A percentile compares a stretch with the other conserved stretches of the same genome.
These are phyloP conservation scores for Elsinoe necatrix DNA, from an alignment of 2,329 filamentous ascomycete species.

Conservation along the genomic window DNA sequence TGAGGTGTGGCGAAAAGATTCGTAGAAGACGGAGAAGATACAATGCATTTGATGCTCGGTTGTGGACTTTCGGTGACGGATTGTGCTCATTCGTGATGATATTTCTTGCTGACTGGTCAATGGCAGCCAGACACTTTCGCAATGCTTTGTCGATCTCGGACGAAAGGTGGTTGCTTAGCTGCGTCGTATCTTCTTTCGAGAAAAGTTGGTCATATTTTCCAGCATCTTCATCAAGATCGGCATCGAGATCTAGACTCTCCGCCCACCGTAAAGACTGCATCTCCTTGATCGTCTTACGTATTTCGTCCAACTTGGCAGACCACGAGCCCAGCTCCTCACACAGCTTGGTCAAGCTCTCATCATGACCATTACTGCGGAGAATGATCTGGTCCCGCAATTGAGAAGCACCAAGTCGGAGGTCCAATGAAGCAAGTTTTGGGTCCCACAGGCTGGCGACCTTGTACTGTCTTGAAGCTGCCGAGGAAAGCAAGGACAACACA, in stretches of 20 bases:
- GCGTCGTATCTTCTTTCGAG: constrained; percentile 61
- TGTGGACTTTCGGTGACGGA: background rate
- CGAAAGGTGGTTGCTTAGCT: constrained; percentile 42
- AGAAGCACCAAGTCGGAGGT: constrained; percentile 27
- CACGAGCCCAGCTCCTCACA: constrained; percentile 61
- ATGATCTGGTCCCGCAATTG: constrained; percentile 62
- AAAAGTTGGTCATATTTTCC: constrained; percentile 57
- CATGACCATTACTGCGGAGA: constrained; percentile 63
- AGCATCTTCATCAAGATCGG: constrained; percentile 43
- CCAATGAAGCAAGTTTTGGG: constrained; percentile 21
- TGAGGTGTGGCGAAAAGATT: constrained; percentile 61
- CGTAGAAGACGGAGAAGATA: constrained; percentile 67
- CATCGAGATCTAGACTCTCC: constrained; percentile 56
- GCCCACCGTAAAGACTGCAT: constrained; percentile 66
- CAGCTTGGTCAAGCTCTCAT: constrained; percentile 55
- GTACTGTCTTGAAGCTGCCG: background rate
- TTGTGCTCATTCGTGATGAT: background rate
- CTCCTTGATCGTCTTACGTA: constrained; percentile 54
- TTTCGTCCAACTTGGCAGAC: constrained; percentile 62
- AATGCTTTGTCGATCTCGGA: constrained; percentile 40
- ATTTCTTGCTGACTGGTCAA: constrained; percentile 19
- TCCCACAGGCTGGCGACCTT: constrained; percentile 22
- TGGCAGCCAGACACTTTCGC: constrained; percentile 23
- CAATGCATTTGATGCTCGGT: constrained; percentile 32
- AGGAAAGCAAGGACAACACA: background rate